Base-by-base conservation (phyloP, 257 asterid species). In the Paulownia fortunei region DNA sequence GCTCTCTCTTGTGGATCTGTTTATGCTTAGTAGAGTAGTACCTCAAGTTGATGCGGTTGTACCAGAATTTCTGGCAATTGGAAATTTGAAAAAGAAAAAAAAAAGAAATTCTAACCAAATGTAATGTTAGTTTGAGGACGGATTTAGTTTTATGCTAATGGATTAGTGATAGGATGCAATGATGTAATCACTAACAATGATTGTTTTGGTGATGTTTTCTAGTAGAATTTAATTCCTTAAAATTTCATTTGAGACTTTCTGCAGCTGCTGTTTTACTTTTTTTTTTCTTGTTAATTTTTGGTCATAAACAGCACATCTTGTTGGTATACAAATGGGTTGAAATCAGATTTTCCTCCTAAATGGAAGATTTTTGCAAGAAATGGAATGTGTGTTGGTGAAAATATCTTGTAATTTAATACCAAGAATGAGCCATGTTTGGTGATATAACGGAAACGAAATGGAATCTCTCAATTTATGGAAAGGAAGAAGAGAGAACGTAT, bases 1-100 rank as follows among this genome's bases (percentile, higher is more conserved):
- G 94, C 98, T 19, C 85, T 95, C 7, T 91, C 98, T 6, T 89
- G 91, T 52, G 98, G 96, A 83, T 90, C 96, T 75, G 90, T 88
- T 54, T 86, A 79, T 73, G 87, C 94, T 77, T 87, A 82, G 83
- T 9, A 0, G 69, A 49, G 64, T 80, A 44, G 87, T 84, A 85
- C 88, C 44, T 66, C 16, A 0, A 0, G 74, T 47, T 79, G 21
- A 51, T 63, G 11, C 9, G 19, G 66, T 77, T 73, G 85, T 74
- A 72, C 85, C 84, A 1, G 21, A 18, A 1, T 52, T 69, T 66
- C 78, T 24, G 54, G 82, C 10, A 21, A 41, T 34, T 66, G 0
- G 54, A 9, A 69, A 74, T 44, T 23, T 30, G 32, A 8, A 46
- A 63, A 51, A 23, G 10, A 23, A 44, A 32, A 68, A 74, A 69